Conservation (phyloP, 768 basidiomycete genomes). For the Amanita muscaria region DNA sequence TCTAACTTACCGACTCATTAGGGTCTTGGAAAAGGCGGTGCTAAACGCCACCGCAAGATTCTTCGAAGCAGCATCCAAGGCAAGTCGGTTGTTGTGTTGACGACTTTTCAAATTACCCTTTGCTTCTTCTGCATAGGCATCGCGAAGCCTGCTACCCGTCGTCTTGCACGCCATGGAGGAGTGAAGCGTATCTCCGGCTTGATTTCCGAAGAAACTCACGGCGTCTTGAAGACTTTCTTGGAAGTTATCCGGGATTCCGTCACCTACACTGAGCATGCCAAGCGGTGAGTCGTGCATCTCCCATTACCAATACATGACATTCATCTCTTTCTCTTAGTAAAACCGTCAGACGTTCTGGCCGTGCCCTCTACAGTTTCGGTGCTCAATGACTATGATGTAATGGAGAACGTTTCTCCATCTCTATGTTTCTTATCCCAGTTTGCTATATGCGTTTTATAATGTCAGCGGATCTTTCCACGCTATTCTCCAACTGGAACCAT, state of each 20-base stretch:
- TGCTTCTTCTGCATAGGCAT: constrained; percentile 19
- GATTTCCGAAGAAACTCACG: constrained; percentile 78
- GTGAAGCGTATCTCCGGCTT: constrained; percentile 72
- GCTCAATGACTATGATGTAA: constrained; percentile 32
- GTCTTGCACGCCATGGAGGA: constrained; percentile 79
- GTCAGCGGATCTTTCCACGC: too few species aligned
- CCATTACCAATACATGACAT: not conserved
- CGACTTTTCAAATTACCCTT: not conserved
- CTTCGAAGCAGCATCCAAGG: constrained; percentile 80
- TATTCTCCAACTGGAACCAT: too few species aligned
- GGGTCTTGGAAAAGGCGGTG: constrained; percentile 76
- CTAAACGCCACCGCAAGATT: constrained; percentile 75
- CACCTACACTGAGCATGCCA: constrained; percentile 91
- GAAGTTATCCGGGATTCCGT: constrained; percentile 85
- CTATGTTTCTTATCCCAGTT: not conserved
- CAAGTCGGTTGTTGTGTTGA: constrained; percentile 16
- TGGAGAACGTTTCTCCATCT: not conserved
- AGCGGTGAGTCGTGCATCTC: constrained; percentile 40
- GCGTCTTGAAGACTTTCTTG: constrained; percentile 67
- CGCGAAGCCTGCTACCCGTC: constrained; percentile 62
- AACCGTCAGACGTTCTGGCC: constrained; percentile 72
- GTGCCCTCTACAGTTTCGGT: constrained; percentile 80
- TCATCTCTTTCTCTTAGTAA: constrained; percentile 35
- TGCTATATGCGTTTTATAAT: too few species aligned
- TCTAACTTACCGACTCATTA: constrained; percentile 15